Evolutionary conservation across 345 rosid species (phyloP).

Genomic region (Ricinus communis): DNA sequence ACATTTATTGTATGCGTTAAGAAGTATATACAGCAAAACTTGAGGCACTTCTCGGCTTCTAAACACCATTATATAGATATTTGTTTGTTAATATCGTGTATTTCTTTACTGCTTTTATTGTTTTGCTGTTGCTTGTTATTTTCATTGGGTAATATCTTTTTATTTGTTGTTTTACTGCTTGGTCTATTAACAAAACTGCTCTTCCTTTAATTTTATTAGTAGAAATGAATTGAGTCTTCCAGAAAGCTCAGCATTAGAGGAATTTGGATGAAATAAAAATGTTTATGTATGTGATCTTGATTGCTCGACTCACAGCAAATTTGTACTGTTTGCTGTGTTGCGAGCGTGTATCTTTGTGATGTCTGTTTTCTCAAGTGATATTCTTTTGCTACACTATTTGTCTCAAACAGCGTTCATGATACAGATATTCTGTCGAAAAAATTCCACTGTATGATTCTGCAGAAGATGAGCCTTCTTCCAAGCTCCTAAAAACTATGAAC

Average conservation of each 20-base stretch:
- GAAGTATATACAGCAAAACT: no score
- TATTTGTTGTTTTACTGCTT: no score
- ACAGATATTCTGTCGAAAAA: conserved; percentile 87
- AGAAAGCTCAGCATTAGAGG: not conserved
- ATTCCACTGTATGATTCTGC: conserved; percentile 92
- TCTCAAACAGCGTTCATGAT: conserved; percentile 20
- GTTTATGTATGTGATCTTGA: not conserved
- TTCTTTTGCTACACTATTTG: conserved; percentile 17
- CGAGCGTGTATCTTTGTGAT: not conserved
- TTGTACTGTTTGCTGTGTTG: not conserved
- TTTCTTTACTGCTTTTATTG: no score
- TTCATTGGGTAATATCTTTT: no score
- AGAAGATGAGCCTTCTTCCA: conserved; percentile 80
- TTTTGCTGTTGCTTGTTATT: no score
- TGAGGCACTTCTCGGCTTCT: no score
- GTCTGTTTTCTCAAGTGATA: not conserved
- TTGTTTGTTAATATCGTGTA: no score
- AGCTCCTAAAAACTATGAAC: conserved; percentile 45
- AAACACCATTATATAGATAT: no score
- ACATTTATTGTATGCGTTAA: no score
- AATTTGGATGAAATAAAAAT: not conserved
- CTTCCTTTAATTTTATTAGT: not conserved
- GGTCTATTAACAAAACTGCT: no score
- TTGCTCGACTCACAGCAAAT: not conserved
- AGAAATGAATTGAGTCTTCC: not conserved